phyloP scores from a whole-genome alignment of 495 filamentous ascomycete genomes.

The Neurospora hispaniola region DNA sequence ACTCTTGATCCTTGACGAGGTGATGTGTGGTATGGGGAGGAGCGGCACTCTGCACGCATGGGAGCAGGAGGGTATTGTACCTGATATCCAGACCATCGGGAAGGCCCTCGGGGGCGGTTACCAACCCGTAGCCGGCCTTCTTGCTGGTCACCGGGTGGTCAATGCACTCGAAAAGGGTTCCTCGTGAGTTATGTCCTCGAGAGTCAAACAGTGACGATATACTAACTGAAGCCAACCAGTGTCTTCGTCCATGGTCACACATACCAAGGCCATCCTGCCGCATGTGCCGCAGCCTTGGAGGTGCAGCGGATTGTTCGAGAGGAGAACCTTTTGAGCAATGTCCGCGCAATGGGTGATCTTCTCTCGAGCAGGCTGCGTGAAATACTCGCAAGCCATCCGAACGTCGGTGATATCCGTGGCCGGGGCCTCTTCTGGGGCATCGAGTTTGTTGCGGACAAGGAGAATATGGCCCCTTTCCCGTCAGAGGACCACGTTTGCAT shows the following conservation, averaged over 20 bases:
- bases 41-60: constrained; percentile 58
- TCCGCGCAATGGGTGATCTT: constrained; percentile 36
- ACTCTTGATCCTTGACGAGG: constrained; percentile 64
- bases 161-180: constrained; percentile 46
- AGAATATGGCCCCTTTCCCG: constrained; percentile 37
- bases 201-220: constrained; percentile 5
- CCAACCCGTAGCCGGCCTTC: constrained; percentile 49
- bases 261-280: constrained; percentile 50
- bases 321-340: constrained; percentile 44
- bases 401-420: constrained; percentile 57
- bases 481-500: constrained; percentile 29
- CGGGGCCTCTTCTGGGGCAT: constrained; percentile 54
- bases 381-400: constrained; percentile 35
- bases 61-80: constrained; percentile 47
- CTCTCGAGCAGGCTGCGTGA: constrained; percentile 36
- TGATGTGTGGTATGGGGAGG: constrained; percentile 72
- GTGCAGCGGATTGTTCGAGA: constrained; percentile 49
- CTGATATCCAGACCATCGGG: constrained; percentile 54
- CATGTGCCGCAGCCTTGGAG: constrained; percentile 49
- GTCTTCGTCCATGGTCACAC: constrained; percentile 50
- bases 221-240: constrained; percentile 10
- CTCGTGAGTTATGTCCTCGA: constrained; percentile 23
- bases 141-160: constrained; percentile 45
- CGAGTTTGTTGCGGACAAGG: constrained; percentile 46
- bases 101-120: constrained; percentile 62